Evolutionary conservation across 345 rosid species (phyloP), one percentile per base, ranked within the genome.

Genomic region (Limnanthes douglasii): DNA sequence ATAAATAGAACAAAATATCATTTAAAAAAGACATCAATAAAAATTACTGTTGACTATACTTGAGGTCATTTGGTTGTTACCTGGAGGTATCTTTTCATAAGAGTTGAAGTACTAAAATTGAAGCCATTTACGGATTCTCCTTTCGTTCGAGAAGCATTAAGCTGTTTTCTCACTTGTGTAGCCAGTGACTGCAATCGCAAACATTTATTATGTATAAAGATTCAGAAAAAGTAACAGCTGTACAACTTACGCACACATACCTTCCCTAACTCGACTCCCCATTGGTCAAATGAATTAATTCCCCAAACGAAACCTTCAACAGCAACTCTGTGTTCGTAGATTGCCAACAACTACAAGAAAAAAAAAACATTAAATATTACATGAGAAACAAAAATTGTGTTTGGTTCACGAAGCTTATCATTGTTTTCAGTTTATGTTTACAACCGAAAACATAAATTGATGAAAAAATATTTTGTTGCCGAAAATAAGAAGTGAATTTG

Each of bases 221-320:
- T 6, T n/a, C 21, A 36, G 30, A 22, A 28, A 11, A 2, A 8
- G 16, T 8, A 30, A 14, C n/a, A n/a, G n/a, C n/a, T n/a, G n/a
- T n/a, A n/a, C n/a, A n/a, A n/a, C n/a, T n/a, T n/a, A n/a, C n/a
- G n/a, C 16, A 25, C 10, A 25, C 50, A 7, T 50, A 90, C 98
- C 93, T 90, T 90, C 31, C 98, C 96, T 32, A 90, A 50, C 70
- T 90, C 98, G 25, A 84, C 98, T 56, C 98, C 98, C 98, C 98
- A 90, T 61, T 90, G 96, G 53, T 90, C 98, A 41, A 90, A 90
- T 39, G 98, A 90, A 53, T 90, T 90, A 59, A 90, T 80, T 55
- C 93, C 94, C 98, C 98, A 84, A 13, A 80, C 28, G 48, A 90
- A 80, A 45, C 98, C 96, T 75, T 90, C 80, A 26, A 77, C 96